These are phyloP conservation scores for Kwoniella dendrophila DNA, from an alignment of 768 basidiomycete species.

Conservation along the genomic window DNA sequence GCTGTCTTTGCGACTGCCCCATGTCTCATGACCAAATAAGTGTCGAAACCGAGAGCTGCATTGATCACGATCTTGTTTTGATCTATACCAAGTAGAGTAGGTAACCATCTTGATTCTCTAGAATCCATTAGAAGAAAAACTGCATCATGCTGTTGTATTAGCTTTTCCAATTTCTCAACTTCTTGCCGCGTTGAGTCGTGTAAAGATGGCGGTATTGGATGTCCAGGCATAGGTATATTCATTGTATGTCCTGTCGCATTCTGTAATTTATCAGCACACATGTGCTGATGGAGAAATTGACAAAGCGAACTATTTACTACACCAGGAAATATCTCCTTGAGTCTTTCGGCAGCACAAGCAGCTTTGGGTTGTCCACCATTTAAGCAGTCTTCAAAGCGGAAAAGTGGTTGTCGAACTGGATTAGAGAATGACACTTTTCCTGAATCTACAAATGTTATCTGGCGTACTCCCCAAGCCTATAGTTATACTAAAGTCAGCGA, in stretches of 20 bases:
- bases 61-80: slow-evolving; percentile 95
- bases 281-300: neutral
- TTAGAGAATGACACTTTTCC: slow-evolving; percentile 93
- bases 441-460: slow-evolving; percentile 90
- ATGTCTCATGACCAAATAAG: slow-evolving; percentile 95
- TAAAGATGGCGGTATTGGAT: slow-evolving; percentile 73
- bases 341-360: slow-evolving; percentile 76
- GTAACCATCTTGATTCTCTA: slow-evolving; percentile 95
- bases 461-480: slow-evolving; percentile 96
- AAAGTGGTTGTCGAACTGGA: slow-evolving; percentile 94
- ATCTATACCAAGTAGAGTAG: slow-evolving; percentile 79
- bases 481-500: neutral
- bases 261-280: slow-evolving; percentile 57
- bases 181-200: slow-evolving; percentile 60
- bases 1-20: slow-evolving; percentile 60
- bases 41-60: slow-evolving; percentile 92
- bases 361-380: slow-evolving; percentile 94
- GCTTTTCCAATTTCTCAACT: slow-evolving; percentile 70
- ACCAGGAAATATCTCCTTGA: slow-evolving; percentile 90
- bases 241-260: slow-evolving; percentile 77
- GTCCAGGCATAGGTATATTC: slow-evolving; percentile 95
- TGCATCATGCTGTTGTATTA: slow-evolving; percentile 84
- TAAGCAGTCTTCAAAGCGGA: slow-evolving; percentile 91
- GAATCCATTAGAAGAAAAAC: slow-evolving; percentile 97
- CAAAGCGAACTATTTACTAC: slow-evolving; percentile 64